Conservation (phyloP, 805 yeast species). For the Zygosaccharomyces siamensis region DNA sequence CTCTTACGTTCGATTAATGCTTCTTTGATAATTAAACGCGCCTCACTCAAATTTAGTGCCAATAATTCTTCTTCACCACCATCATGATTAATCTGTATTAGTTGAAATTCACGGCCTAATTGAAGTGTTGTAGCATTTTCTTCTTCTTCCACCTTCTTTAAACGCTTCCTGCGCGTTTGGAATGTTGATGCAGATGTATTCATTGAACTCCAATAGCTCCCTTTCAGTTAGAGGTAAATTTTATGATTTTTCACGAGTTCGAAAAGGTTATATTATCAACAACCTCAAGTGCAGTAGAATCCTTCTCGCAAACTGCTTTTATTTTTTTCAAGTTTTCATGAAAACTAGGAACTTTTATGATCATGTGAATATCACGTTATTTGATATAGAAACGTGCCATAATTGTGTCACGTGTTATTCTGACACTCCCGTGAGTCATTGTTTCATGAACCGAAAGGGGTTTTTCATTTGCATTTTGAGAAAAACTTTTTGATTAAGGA, state of each 20-base stretch:
- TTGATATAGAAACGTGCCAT: no score
- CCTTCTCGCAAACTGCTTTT: no score
- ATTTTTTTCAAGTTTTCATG: no score
- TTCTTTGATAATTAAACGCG: conserved; percentile 82
- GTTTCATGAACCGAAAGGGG: background rate
- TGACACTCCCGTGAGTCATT: background rate
- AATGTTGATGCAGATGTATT: conserved; percentile 85
- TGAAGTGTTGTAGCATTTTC: conserved; percentile 86
- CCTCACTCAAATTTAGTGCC: conserved; percentile 84
- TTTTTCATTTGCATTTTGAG: background rate
- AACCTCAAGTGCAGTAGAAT: no score
- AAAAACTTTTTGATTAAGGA: background rate
- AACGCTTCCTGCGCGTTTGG: conserved; percentile 74
- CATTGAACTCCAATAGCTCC: conserved; percentile 40
- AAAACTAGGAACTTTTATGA: no score
- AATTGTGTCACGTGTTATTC: no score
- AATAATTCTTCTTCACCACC: conserved; percentile 74
- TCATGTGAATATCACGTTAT: no score
- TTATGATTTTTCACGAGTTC: no score
- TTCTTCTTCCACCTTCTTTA: conserved; percentile 69
- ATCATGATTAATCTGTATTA: conserved; percentile 72
- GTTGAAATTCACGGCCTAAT: conserved; percentile 89
- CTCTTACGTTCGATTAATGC: conserved; percentile 73
- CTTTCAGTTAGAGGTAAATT: no score
- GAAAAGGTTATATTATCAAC: no score